Conservation (phyloP, 441 rosid species). For the Erysimum cheiri region DNA sequence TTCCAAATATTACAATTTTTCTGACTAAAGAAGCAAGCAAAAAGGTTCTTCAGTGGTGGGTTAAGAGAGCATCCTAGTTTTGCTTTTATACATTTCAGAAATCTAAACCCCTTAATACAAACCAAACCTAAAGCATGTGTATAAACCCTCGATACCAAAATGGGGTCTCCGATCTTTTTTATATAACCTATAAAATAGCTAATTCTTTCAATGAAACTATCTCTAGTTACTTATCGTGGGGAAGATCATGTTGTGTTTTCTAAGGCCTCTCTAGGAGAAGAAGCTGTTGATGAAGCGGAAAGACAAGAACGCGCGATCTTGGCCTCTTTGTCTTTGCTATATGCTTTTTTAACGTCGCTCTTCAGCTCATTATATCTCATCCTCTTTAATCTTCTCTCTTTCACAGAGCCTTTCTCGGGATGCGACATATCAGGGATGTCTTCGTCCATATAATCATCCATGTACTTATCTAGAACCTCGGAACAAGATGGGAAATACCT, state of each 20-base stretch:
- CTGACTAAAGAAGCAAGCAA: neutral
- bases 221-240: neutral
- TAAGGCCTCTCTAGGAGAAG: slow-evolving; percentile 48
- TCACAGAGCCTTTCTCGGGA: slow-evolving; percentile 65
- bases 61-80: slow-evolving; percentile 9
- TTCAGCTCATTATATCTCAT: slow-evolving; percentile 80
- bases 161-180: slow-evolving; percentile 13
- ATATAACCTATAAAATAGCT: slow-evolving; percentile 6
- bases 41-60: no score
- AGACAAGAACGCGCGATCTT: slow-evolving; percentile 54
- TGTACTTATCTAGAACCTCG: slow-evolving; percentile 71
- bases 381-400: slow-evolving; percentile 70
- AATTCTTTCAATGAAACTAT: neutral
- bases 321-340: slow-evolving; percentile 75
- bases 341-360: slow-evolving; percentile 78
- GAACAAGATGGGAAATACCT: slow-evolving; percentile 86
- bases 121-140: neutral
- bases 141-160: slow-evolving; percentile 15
- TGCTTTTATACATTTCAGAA: slow-evolving; percentile 30
- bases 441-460: slow-evolving; percentile 58
- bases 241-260: slow-evolving; percentile 31
- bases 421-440: slow-evolving; percentile 74
- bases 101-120: slow-evolving; percentile 8
- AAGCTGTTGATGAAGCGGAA: slow-evolving; percentile 65
- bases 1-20: neutral